Conservation (phyloP, 2,329 filamentous ascomycete genomes). For the Triangularia setosa region DNA sequence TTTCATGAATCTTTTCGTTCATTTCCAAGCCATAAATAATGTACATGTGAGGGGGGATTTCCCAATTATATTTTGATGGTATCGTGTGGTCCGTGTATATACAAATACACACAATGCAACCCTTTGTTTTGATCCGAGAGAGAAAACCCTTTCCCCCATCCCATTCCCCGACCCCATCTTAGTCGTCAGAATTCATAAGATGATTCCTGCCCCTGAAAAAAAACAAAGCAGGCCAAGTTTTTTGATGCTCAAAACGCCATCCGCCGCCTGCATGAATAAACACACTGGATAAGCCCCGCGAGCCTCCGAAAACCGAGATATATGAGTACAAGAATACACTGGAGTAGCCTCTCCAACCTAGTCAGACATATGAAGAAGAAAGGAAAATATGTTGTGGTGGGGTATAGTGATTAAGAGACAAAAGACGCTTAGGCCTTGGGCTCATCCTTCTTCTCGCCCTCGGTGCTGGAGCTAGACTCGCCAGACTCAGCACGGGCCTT, state of each 20-base stretch:
- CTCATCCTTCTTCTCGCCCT: slow-evolving; percentile 24
- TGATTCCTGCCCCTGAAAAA: slow-evolving; percentile 32
- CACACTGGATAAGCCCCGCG: slow-evolving; percentile 33
- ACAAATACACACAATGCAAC: neutral
- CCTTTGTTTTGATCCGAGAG: neutral
- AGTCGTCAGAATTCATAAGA: slow-evolving; percentile 43
- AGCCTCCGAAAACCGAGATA: slow-evolving; percentile 33
- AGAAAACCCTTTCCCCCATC: slow-evolving; percentile 27
- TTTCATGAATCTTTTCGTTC: neutral
- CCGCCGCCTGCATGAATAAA: slow-evolving; percentile 44
- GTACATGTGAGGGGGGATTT: slow-evolving; percentile 50
- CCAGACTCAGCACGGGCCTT: slow-evolving; percentile 74
- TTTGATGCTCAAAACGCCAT: slow-evolving; percentile 53
- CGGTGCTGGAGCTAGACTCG: slow-evolving; percentile 36
- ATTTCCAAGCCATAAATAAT: slow-evolving; percentile 4
- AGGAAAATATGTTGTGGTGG: slow-evolving; percentile 22
- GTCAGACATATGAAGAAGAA: slow-evolving; percentile 29
- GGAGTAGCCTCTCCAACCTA: slow-evolving; percentile 30
- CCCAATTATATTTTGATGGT: slow-evolving; percentile 26
- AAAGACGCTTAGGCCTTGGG: slow-evolving; percentile 41
- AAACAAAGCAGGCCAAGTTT: slow-evolving; percentile 31
- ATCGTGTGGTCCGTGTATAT: neutral
- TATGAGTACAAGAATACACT: slow-evolving; percentile 46
- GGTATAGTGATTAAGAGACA: slow-evolving; percentile 24
- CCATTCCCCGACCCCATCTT: slow-evolving; percentile 38